A percentile compares a stretch with the other conserved stretches of the same genome.
Evolutionary conservation across 2,329 filamentous ascomycete species (phyloP).

Genomic region (Fusarium falciforme): DNA sequence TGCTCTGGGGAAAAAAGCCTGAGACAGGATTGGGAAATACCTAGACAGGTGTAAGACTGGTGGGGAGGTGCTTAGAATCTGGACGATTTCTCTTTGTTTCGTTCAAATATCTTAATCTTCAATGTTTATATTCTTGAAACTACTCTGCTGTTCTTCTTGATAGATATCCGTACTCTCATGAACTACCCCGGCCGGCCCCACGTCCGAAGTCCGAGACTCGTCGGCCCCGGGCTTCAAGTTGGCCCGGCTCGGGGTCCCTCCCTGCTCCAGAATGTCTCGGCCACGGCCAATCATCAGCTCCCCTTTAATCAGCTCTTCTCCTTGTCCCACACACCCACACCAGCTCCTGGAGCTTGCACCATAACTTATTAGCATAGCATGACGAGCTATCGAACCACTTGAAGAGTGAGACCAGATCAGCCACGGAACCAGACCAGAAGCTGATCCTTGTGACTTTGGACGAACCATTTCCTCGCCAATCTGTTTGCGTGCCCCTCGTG

Average conservation of each 20-base stretch:
- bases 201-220: slow-evolving; percentile 22
- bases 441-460: slow-evolving; percentile 30
- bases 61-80: background rate
- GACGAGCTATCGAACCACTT: slow-evolving; percentile 37
- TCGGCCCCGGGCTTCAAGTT: slow-evolving; percentile 28
- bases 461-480: slow-evolving; percentile 20
- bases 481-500: slow-evolving; percentile 13
- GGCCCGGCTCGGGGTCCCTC: slow-evolving; percentile 13
- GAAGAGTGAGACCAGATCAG: slow-evolving; percentile 25
- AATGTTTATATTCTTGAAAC: background rate
- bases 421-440: slow-evolving; percentile 22
- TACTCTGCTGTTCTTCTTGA: background rate
- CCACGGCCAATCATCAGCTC: slow-evolving; percentile 19
- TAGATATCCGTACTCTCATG: background rate
- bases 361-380: slow-evolving; percentile 32
- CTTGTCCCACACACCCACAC: slow-evolving; percentile 21
- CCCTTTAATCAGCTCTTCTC: slow-evolving; percentile 33
- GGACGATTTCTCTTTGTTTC: background rate
- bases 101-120: background rate
- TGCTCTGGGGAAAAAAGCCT: background rate
- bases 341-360: slow-evolving; percentile 25
- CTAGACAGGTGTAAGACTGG: slow-evolving; percentile 2
- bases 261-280: background rate
- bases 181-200: slow-evolving; percentile 28
- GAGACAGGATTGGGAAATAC: slow-evolving; percentile 1